A percentile compares a stretch with the other conserved stretches of the same genome.
Evolutionary conservation across 441 rosid genomes (phyloP).

Genomic region (Codiaeum variegatum): DNA sequence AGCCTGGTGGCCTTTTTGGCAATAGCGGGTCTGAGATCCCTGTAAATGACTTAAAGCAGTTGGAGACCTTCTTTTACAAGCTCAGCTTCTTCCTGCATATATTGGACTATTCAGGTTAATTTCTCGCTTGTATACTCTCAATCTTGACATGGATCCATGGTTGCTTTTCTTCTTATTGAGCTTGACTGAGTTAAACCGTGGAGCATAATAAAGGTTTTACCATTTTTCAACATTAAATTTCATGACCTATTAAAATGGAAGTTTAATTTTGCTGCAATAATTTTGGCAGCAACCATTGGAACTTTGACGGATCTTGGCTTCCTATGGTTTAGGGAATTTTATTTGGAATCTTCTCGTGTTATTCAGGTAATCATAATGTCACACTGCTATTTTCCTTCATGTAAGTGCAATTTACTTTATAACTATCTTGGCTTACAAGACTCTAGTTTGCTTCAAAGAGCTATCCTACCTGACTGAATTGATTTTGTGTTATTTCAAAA

Average conservation of each 20-base stretch:
- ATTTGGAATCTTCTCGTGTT: conserved; percentile 98
- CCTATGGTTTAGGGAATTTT: conserved; percentile 99
- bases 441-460: not conserved
- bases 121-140: conserved; percentile 20
- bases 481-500: not conserved
- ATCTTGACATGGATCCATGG: not conserved
- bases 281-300: conserved; percentile 72
- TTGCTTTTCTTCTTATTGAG: not conserved
- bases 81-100: conserved; percentile 96
- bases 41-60: conserved; percentile 82
- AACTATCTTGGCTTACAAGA: conserved; percentile 16
- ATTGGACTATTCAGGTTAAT: conserved; percentile 86
- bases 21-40: conserved; percentile 99
- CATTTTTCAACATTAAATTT: conserved; percentile 5
- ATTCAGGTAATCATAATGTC: conserved; percentile 65
- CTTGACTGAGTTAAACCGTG: conserved; percentile 6
- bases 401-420: conserved; percentile 7
- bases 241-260: conserved; percentile 2
- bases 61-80: conserved; percentile 97
- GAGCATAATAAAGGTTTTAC: not conserved
- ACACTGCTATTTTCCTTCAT: conserved; percentile 4
- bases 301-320: conserved; percentile 96
- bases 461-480: conserved; percentile 8
- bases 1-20: conserved; percentile 98
- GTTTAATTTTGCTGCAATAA: conserved; percentile 27